Conservation (phyloP, 2,329 filamentous ascomycete genomes). For the Curvularia spicifera region DNA sequence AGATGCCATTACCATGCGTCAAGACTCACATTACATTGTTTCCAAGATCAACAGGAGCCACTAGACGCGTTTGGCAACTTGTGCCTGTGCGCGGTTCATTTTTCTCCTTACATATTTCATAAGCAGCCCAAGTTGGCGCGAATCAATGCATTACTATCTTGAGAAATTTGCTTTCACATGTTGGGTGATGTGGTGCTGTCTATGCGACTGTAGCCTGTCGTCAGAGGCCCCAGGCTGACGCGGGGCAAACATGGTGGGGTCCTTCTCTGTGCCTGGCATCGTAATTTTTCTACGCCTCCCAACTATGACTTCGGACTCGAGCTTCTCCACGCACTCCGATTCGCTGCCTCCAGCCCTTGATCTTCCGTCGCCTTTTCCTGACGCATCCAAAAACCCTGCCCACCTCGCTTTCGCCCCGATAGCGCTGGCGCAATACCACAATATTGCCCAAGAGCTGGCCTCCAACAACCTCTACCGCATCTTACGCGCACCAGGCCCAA, state of each 20-base stretch:
- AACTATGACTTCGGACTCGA: slow-evolving; percentile 16
- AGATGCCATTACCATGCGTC: slow-evolving; percentile 46
- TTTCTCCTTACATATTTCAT: slow-evolving; percentile 31
- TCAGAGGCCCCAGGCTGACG: background rate
- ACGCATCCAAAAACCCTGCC: slow-evolving; percentile 9
- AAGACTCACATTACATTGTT: slow-evolving; percentile 48
- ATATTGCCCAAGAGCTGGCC: slow-evolving; percentile 30
- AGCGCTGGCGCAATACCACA: slow-evolving; percentile 36
- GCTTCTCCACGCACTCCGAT: slow-evolving; percentile 16
- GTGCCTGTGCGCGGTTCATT: slow-evolving; percentile 41
- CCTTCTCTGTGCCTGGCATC: slow-evolving; percentile 2
- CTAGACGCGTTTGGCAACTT: slow-evolving; percentile 43
- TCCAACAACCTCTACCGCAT: slow-evolving; percentile 34
- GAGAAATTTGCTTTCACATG: background rate
- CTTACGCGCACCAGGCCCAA: slow-evolving; percentile 34
- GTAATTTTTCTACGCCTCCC: slow-evolving; percentile 17
- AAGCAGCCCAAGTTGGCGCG: background rate
- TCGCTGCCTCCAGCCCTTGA: slow-evolving; percentile 7
- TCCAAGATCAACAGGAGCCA: slow-evolving; percentile 43
- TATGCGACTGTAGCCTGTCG: background rate
- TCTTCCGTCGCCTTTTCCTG: slow-evolving; percentile 9
- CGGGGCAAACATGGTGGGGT: slow-evolving; percentile 12
- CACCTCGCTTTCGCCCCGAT: slow-evolving; percentile 30
- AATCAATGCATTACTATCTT: background rate
- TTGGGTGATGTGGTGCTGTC: background rate